Evolutionary conservation across 805 yeast genomes (phyloP), one percentile per base, ranked within the genome.

Genomic region (Starmerella khaoyaiensis): DNA sequence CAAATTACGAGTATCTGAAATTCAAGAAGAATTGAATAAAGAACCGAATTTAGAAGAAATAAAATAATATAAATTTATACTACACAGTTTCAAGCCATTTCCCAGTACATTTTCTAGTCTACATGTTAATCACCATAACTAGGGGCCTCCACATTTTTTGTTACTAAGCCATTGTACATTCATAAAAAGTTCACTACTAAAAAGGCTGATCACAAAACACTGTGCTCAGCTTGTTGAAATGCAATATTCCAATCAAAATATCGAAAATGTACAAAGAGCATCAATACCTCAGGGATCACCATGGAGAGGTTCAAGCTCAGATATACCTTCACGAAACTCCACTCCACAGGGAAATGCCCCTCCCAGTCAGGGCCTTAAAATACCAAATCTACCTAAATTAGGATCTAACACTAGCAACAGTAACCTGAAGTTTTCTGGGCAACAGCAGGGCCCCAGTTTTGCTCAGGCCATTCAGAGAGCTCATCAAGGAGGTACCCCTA

Each of bases 391-490:
- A 19, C 49, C 49, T 5, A 25, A 39, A 8, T 40, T 46, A 2
- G 49, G 49, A 2, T 22, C 46, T 3, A 39, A 33, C 16, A 36
- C 16, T 17, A 8, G 15, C 18, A 14, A 15, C 11, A 17, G n/a
- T 5, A 32, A 25, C 15, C 19, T 26, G 11, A 11, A 10, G n/a
- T 30, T n/a, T 8, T 3, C 24, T 8, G 34, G 35, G 19, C 42
- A 31, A 24, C 35, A 27, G 32, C 34, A 38, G 28, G 20, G 15
- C 16, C 36, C 36, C 3, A 36, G 47, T 11, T 41, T 46, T 27
- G 50, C 47, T 1, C 50, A 46, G 23, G 41, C 39, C 4, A 43
- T 40, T 7, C 49, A 46, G 28, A 44, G 40, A 19, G 43, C 47
- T 2, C 45, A 42, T 21, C 41, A 44, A 25, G 15, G 20, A 15